Evolutionary conservation across 192 early-diverging fungal genomes (phyloP).

Genomic region (Bifiguratus adelaidae): DNA sequence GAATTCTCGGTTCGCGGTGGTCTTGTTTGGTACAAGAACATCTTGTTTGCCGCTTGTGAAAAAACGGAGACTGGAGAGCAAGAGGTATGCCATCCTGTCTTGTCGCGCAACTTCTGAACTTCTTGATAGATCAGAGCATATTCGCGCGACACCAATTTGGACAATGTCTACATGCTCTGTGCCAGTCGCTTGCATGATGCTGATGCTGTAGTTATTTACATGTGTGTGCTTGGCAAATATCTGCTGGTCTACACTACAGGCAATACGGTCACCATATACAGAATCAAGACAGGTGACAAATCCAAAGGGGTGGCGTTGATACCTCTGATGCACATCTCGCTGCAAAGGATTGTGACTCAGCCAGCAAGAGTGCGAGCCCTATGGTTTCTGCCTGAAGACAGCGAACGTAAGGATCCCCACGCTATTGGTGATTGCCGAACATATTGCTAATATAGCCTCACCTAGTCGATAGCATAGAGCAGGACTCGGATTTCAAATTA

Average conservation of each 20-base stretch:
- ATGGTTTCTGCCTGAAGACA: constrained; percentile 24
- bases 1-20: constrained; percentile 59
- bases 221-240: constrained; percentile 39
- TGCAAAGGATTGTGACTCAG: constrained; percentile 35
- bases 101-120: too few species aligned
- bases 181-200: constrained; percentile 28
- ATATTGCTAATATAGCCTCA: too few species aligned
- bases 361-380: constrained; percentile 35
- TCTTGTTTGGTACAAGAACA: constrained; percentile 58
- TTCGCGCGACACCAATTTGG: constrained; percentile 61
- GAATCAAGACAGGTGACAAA: constrained; percentile 13
- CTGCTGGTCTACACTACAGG: constrained; percentile 49
- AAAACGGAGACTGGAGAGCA: not conserved
- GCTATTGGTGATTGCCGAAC: too few species aligned
- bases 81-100: not conserved
- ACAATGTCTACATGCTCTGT: constrained; percentile 49
- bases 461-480: too few species aligned
- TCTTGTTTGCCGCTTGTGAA: constrained; percentile 58
- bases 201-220: constrained; percentile 23
- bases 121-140: constrained; percentile 54
- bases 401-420: constrained; percentile 16
- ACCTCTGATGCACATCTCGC: constrained; percentile 36
- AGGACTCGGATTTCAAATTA: too few species aligned
- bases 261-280: constrained; percentile 44
- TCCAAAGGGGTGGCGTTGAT: constrained; percentile 10